These are phyloP conservation scores for Asterophora parasitica DNA, from an alignment of 768 basidiomycete genomes.

Conservation along the genomic window DNA sequence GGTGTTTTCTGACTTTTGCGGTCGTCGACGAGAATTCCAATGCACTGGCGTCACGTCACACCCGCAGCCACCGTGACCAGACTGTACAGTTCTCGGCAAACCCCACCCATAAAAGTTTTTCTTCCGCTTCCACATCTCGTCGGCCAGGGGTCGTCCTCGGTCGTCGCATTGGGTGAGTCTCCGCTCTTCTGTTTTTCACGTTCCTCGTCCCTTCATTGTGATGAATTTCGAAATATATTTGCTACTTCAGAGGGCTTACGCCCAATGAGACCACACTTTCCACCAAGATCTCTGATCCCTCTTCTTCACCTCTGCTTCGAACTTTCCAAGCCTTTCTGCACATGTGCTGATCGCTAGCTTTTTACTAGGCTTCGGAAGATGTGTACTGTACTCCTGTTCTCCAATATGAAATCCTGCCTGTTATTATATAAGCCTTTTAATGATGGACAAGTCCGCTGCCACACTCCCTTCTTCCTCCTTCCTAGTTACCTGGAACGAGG, in stretches of 20 bases:
- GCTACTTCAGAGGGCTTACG: slow-evolving; percentile 79
- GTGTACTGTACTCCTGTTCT: neutral
- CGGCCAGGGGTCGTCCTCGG: neutral
- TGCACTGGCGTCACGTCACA: slow-evolving; percentile 33
- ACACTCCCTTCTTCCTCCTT: neutral
- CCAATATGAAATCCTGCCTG: neutral
- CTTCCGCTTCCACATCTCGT: neutral
- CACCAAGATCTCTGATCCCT: slow-evolving; percentile 77
- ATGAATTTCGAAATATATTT: slow-evolving; percentile 59
- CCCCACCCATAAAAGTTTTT: slow-evolving; percentile 15
- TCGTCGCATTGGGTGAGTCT: slow-evolving; percentile 1
- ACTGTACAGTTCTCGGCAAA: slow-evolving; percentile 54
- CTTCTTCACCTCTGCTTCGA: neutral
- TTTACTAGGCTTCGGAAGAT: neutral
- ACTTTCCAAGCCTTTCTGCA: neutral
- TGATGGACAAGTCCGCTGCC: neutral
- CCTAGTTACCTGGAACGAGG: too few species aligned
- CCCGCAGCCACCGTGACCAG: slow-evolving; percentile 59
- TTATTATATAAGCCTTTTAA: neutral
- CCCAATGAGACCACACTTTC: slow-evolving; percentile 74
- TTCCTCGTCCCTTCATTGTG: slow-evolving; percentile 18
- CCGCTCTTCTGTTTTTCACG: neutral
- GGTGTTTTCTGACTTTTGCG: slow-evolving; percentile 30
- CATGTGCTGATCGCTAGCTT: neutral
- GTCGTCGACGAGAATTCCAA: slow-evolving; percentile 28